Base-by-base conservation (phyloP, 768 basidiomycete genomes). In the Hygrophoropsis aurantiaca region DNA sequence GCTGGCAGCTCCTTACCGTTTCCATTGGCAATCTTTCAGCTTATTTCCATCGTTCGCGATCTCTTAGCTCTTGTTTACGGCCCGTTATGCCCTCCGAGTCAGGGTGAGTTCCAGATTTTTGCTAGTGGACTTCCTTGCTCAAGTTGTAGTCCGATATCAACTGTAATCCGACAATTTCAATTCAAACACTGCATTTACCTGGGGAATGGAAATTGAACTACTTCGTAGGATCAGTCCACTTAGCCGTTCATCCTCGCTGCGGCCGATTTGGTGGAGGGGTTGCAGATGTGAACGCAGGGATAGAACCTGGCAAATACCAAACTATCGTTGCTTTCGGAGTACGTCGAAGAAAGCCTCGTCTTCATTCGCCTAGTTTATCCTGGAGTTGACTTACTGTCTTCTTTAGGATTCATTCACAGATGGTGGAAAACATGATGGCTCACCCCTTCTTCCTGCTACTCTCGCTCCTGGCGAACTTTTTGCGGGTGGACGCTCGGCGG, bases 301-400 rank as follows among this genome's bases (percentile, higher is more conserved):
- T 78, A 4, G 23, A 51, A 15, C 55, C 68, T 10, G 36, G 50
- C 4, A 47, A 38, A 1, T 59, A 67, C 57, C 71, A 68, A 51
- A 76, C 69, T 11, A 66, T 76, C 33, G 75, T 76, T 7, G 61
- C 72, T 3, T 74, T 75, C 44, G 71, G 72, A 18, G 73, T 71
- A 51, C 23, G 64, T 57, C 27, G 27, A 30, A 30, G 6, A 39
- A 0, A 18, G 25, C 5, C 13, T 20, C 5, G 25, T 10, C 15
- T 18, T 40, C 21, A 11, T 18, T 32, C 25, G 23, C 27, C 27
- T 16, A n/a, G 9, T 21, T 25, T 4, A 23, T 1, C 20, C 7
- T n/a, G n/a, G 36, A 6, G 20, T 7, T n/a, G 7, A 38, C 20
- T 16, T 7, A 16, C 25, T n/a, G 35, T 10, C 45, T 33, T 35